phyloP scores from a whole-genome alignment of 495 filamentous ascomycete species.

The Bryoglossum gracile region DNA sequence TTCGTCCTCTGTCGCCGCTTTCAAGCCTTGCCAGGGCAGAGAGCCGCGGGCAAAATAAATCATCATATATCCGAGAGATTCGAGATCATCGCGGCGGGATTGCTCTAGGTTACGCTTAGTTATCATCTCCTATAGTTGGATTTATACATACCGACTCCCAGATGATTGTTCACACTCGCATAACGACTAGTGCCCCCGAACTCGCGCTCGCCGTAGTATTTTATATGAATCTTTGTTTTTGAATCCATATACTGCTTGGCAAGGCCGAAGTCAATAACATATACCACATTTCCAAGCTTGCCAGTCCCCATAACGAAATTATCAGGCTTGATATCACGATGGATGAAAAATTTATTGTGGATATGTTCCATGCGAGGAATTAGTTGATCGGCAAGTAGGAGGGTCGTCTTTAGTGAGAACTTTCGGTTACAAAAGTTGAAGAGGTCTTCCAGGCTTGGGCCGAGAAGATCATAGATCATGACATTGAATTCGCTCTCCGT shows the following conservation, averaged over 20 bases:
- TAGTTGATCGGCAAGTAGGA: conserved; percentile 91
- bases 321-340: conserved; percentile 98
- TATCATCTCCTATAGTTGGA: neutral
- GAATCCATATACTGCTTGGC: conserved; percentile 99
- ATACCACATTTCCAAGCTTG: conserved; percentile 98
- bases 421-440: conserved; percentile 99
- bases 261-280: conserved; percentile 95
- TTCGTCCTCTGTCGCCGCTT: conserved; percentile 99
- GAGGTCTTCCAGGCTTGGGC: conserved; percentile 89
- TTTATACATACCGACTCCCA: conserved; percentile 70
- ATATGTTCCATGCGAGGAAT: conserved; percentile 99
- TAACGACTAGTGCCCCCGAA: conserved; percentile 97
- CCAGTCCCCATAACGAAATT: conserved; percentile 99
- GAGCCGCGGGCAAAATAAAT: conserved; percentile 99
- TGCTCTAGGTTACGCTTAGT: conserved; percentile 58
- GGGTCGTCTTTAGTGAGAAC: conserved; percentile 94
- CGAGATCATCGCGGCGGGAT: conserved; percentile 99
- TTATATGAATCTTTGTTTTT: conserved; percentile 98
- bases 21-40: conserved; percentile 97
- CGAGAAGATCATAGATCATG: conserved; percentile 95
- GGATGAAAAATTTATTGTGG: conserved; percentile 98
- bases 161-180: conserved; percentile 97
- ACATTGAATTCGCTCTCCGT: conserved; percentile 41
- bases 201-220: conserved; percentile 99
- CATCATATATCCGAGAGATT: conserved; percentile 99